phyloP scores from a whole-genome alignment of 2,329 filamentous ascomycete genomes.

The Diaporthe amygdali region DNA sequence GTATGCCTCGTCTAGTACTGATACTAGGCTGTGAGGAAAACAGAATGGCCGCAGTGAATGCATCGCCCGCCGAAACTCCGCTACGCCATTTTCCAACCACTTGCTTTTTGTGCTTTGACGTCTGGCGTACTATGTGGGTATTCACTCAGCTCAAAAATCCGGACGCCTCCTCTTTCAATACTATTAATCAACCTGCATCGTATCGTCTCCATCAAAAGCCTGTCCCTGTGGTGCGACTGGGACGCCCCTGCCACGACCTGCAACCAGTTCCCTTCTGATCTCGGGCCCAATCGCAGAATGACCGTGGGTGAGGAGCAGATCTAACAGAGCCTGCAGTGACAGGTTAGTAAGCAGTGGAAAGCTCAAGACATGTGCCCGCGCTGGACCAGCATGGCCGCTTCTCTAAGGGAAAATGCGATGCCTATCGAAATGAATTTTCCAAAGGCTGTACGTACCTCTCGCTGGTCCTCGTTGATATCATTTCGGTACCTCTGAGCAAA shows the following conservation, averaged over 20 bases:
- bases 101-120: background rate
- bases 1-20: too few relatives aligned
- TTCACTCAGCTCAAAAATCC: background rate
- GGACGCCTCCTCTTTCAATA: background rate
- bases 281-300: constrained; percentile 91
- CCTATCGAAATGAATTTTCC: background rate
- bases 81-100: background rate
- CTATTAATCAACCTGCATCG: constrained; percentile 75
- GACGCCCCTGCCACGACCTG: constrained; percentile 84
- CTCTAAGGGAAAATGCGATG: too few relatives aligned
- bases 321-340: constrained; percentile 71
- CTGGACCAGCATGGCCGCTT: background rate
- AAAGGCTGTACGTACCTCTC: constrained; percentile 46
- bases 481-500: constrained; percentile 96
- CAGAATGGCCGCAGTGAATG: background rate
- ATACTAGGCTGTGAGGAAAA: background rate
- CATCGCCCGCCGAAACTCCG: background rate
- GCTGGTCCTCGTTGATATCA: constrained; percentile 93
- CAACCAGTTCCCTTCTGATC: constrained; percentile 85
- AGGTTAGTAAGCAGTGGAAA: constrained; percentile 20
- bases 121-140: constrained; percentile 8
- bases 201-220: constrained; percentile 80
- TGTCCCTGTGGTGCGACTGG: constrained; percentile 63
- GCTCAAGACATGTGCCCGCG: background rate
- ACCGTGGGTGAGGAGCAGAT: constrained; percentile 82